Percentiles rank a stretch among this genome's conserved stretches.
phyloP scores from a whole-genome alignment of 345 rosid genomes.

The Hibiscus trionum region DNA sequence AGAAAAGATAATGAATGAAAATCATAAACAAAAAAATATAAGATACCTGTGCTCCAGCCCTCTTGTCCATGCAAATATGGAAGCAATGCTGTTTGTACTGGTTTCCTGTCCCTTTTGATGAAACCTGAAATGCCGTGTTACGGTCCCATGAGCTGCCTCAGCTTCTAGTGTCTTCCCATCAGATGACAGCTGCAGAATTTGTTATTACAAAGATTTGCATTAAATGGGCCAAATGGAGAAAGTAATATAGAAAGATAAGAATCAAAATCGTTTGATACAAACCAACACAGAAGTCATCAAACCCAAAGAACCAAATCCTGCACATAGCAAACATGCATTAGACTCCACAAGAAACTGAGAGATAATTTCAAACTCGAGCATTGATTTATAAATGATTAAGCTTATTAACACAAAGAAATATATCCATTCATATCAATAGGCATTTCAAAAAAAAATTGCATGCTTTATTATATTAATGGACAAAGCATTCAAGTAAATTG shows the following conservation, averaged over 20 bases:
- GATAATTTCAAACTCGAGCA: not conserved
- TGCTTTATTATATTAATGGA: not conserved
- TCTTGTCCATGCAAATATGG: slow-evolving; percentile 94
- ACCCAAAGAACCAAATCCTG: slow-evolving; percentile 98
- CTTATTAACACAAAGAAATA: not conserved
- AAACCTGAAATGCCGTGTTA: slow-evolving; percentile 87
- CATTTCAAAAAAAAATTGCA: not conserved
- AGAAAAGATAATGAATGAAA: not conserved
- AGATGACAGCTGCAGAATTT: slow-evolving; percentile 62
- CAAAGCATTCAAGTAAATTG: not conserved
- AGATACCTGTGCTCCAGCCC: slow-evolving; percentile 84
- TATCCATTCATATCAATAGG: not conserved
- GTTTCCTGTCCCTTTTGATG: slow-evolving; percentile 96
- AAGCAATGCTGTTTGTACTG: slow-evolving; percentile 95
- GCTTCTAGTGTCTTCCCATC: slow-evolving; percentile 95
- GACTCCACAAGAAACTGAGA: slow-evolving; percentile 3
- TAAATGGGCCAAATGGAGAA: slow-evolving; percentile 1
- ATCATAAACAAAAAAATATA: slow-evolving; percentile 11
- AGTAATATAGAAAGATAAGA: not conserved
- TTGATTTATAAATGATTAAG: slow-evolving; percentile 2
- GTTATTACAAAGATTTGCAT: slow-evolving; percentile 3
- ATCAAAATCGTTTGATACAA: slow-evolving; percentile 17
- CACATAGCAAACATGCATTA: slow-evolving; percentile 16
- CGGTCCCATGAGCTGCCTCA: slow-evolving; percentile 99
- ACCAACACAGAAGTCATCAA: slow-evolving; percentile 97